Conservation (phyloP, 2,329 filamentous ascomycete genomes). For the Onygena corvina region DNA sequence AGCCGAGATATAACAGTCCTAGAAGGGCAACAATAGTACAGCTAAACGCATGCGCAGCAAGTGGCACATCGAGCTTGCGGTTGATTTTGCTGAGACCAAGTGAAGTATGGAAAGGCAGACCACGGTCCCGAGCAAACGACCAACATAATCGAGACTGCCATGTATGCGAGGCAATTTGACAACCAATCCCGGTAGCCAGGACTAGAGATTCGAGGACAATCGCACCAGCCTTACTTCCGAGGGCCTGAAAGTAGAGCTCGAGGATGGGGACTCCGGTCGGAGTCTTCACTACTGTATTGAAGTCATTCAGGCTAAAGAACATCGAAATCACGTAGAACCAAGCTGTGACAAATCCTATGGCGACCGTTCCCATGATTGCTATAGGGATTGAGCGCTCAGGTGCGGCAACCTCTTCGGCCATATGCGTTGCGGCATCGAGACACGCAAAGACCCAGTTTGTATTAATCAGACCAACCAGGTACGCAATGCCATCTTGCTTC, state of each 20-base stretch:
- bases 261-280: conserved; percentile 38
- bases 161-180: conserved; percentile 38
- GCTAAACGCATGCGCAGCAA: conserved; percentile 35
- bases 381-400: conserved; percentile 40
- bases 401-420: conserved; percentile 40
- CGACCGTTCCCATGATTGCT: conserved; percentile 40
- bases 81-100: conserved; percentile 29
- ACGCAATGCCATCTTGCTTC: conserved; percentile 37
- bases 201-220: conserved; percentile 38
- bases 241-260: conserved; percentile 37
- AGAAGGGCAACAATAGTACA: conserved; percentile 36
- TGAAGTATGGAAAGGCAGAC: conserved; percentile 35
- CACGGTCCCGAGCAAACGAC: conserved; percentile 43
- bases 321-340: conserved; percentile 40
- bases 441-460: conserved; percentile 42
- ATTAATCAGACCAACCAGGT: conserved; percentile 42
- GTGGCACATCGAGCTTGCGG: conserved; percentile 32
- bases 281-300: conserved; percentile 30
- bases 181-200: conserved; percentile 38
- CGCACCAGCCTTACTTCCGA: conserved; percentile 34
- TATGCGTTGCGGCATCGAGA: conserved; percentile 40
- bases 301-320: conserved; percentile 40
- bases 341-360: conserved; percentile 39
- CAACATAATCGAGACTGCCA: conserved; percentile 42
- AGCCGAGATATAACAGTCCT: conserved; percentile 38